Evolutionary conservation across 495 filamentous ascomycete species (phyloP), one percentile per base, ranked within the genome.

Genomic region (Penicillium riverlandense): DNA sequence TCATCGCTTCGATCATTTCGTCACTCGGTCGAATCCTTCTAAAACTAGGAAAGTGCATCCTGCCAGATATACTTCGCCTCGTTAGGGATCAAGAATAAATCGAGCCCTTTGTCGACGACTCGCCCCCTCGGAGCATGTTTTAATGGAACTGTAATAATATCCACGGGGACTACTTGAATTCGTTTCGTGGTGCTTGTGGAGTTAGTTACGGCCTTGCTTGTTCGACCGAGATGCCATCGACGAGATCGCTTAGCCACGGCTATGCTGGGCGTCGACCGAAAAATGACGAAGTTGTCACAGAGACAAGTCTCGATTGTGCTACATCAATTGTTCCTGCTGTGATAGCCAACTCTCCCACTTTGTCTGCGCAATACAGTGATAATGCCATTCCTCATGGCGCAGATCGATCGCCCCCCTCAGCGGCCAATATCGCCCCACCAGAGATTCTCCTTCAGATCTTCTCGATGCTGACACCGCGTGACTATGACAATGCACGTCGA

Each of bases 401-500:
- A 22, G 22, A 22, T 22, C 22, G 22, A 22, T 22, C 22, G 4
- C 4, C 4, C 22, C 52, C 44, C 32, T 49, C 65, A 1, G 49
- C 61, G 11, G 66, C 64, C n/a, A 67, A 68, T 45, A 42, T 47
- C 16, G 50, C 82, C 7, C 85, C 85, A 1, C 59, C 66, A 2
- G 85, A 89, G 55, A 72, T 86, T 27, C 28, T 88, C 0, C 71
- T 83, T 34, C 66, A 77, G 5, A 78, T 87, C 4, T 80, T 77
- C 45, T 45, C 43, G 8, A 64, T 75, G 48, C 62, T 86, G 6
- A 57, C 62, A 9, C 82, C 84, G 0, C 44, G 65, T 6, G 80
- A 84, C 50, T 86, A 88, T 53, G 72, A 88, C 52, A 71, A 78
- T 48, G 82, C 83, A 10, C 71, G 84, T 37, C 75, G 78, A 41